Conservation (phyloP, 441 rosid genomes). For the Erodium texanum region DNA sequence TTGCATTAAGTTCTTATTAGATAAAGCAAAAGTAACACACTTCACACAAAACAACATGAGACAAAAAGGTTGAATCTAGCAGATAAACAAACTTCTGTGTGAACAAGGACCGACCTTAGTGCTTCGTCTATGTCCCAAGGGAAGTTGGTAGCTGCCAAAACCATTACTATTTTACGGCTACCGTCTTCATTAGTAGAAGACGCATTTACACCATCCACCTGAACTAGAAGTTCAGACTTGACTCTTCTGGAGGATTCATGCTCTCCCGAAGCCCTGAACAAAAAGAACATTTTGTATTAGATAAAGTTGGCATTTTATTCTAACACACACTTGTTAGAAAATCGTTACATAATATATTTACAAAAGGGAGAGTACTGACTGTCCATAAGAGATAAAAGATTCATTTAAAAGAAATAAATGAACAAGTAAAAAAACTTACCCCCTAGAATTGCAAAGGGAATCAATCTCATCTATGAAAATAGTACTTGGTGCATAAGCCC, state of each 20-base stretch:
- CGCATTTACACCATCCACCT: conserved; percentile 95
- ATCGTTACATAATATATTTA: not conserved
- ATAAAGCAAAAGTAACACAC: conserved; percentile 3
- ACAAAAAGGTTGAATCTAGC: not conserved
- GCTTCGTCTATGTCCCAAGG: conserved; percentile 99
- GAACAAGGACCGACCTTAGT: conserved; percentile 46
- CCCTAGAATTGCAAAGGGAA: conserved; percentile 74
- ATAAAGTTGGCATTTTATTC: not conserved
- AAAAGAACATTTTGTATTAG: conserved; percentile 1
- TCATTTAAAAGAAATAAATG: not conserved
- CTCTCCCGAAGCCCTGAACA: conserved; percentile 85
- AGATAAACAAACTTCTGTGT: not conserved
- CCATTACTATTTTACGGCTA: conserved; percentile 93
- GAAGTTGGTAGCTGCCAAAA: conserved; percentile 94
- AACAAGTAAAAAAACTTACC: conserved; percentile 32
- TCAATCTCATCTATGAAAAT: conserved; percentile 81
- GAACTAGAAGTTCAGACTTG: conserved; percentile 98
- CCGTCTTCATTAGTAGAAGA: conserved; percentile 85
- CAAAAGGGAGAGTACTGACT: not conserved
- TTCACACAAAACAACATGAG: conserved; percentile 8
- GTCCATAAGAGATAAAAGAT: not conserved
- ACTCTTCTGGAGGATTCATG: conserved; percentile 99
- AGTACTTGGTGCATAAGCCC: conserved; percentile 86
- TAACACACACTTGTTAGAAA: not conserved
- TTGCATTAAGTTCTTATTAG: conserved; percentile 18